A percentile compares a stretch with the other conserved stretches of the same genome.
Evolutionary conservation across 75 land plant genomes (phyloP).

Genomic region (Ceratopteris richardii): DNA sequence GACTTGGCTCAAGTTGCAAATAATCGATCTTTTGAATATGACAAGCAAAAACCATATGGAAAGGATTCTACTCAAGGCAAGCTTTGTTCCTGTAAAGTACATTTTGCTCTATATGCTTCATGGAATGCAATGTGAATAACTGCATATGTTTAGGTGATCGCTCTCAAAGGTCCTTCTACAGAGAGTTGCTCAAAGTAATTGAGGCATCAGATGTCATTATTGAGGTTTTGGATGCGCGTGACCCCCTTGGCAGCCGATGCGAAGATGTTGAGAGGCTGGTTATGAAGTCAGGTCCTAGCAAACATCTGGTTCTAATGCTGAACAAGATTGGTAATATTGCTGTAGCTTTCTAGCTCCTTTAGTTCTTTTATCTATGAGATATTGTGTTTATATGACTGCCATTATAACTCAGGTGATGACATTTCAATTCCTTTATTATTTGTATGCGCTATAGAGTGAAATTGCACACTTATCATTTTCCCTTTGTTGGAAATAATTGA

Average conservation of each 20-base stretch:
- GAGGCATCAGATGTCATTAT: slow-evolving; percentile 94
- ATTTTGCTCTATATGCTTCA: neutral
- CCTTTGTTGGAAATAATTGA: too few relatives aligned
- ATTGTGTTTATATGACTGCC: too few relatives aligned
- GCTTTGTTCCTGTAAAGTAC: neutral
- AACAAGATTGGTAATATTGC: slow-evolving; percentile 80
- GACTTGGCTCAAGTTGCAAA: slow-evolving; percentile 28
- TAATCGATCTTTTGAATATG: slow-evolving; percentile 20
- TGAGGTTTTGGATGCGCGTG: slow-evolving; percentile 92
- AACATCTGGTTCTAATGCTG: slow-evolving; percentile 67
- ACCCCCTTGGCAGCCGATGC: slow-evolving; percentile 88
- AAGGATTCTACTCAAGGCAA: slow-evolving; percentile 9
- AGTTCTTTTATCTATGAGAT: too few relatives aligned
- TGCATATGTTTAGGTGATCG: slow-evolving; percentile 34
- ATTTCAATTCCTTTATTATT: too few relatives aligned
- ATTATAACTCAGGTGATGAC: too few relatives aligned
- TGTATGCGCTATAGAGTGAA: too few relatives aligned
- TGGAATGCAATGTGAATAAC: neutral
- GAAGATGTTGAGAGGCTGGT: slow-evolving; percentile 85
- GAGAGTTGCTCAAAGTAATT: slow-evolving; percentile 81
- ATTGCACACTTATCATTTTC: too few relatives aligned
- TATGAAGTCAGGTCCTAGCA: slow-evolving; percentile 50
- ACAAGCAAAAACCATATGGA: slow-evolving; percentile 10
- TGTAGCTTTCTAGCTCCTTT: too few relatives aligned
- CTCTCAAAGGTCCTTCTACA: slow-evolving; percentile 74